These are phyloP conservation scores for Leishmania martiniquensis DNA, from an alignment of 208 protist genomes.

Conservation along the genomic window DNA sequence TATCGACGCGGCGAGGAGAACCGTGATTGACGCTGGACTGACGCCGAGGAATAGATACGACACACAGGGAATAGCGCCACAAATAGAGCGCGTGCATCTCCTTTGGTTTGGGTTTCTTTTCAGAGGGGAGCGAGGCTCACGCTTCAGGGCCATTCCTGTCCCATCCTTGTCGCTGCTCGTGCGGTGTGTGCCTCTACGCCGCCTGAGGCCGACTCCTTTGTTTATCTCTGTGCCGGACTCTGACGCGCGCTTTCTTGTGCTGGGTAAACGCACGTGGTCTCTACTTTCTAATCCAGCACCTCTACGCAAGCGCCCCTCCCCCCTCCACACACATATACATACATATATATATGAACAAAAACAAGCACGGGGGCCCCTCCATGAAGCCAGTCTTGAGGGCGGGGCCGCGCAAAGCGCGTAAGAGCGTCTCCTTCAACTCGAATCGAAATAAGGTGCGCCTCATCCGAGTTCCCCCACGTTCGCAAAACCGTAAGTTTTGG, in stretches of 20 bases:
- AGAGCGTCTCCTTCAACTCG: constrained; percentile 67
- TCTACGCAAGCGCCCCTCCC: not conserved
- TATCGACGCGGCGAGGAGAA: no score
- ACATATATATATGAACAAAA: not conserved
- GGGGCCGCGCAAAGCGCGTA: constrained; percentile 20
- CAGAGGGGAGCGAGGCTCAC: not conserved
- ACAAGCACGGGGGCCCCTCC: not conserved
- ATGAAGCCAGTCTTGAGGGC: not conserved
- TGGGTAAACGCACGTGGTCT: not conserved
- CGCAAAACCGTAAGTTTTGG: constrained; percentile 80
- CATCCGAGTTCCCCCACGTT: constrained; percentile 71
- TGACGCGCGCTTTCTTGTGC: not conserved
- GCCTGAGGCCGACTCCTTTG: not conserved
- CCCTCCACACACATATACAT: no score
- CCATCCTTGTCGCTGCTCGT: not conserved
- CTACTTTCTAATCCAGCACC: not conserved
- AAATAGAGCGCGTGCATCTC: no score
- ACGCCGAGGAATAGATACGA: not conserved
- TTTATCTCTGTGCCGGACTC: no score
- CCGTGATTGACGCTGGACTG: no score
- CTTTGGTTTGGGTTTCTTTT: not conserved
- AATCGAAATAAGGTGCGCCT: constrained; percentile 73
- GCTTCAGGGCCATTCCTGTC: not conserved
- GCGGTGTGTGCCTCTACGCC: not conserved
- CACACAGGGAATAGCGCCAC: no score